Conservation (phyloP, 2,329 filamentous ascomycete species). For the Talaromyces sp. region DNA sequence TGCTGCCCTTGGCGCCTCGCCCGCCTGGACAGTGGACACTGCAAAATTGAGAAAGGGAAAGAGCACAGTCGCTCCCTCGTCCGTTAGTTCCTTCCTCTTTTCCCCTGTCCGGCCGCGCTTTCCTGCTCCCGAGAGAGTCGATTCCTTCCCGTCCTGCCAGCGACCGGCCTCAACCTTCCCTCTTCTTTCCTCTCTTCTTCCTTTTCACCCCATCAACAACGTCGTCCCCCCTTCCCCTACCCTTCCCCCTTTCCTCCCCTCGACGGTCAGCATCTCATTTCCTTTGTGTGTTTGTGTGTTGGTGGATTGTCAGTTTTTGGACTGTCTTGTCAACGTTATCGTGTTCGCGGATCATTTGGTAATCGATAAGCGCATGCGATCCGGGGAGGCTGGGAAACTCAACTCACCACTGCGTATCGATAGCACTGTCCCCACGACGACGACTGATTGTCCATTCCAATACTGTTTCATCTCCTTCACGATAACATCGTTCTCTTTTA, state of each 20-base stretch:
- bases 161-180: neutral
- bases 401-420: slow-evolving; percentile 1
- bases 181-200: slow-evolving; percentile 13
- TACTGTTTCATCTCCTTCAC: slow-evolving; percentile 15
- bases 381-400: slow-evolving; percentile 14
- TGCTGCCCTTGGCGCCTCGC: neutral
- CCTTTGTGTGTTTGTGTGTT: slow-evolving; percentile 16
- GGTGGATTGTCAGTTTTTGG: slow-evolving; percentile 7
- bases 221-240: slow-evolving; percentile 18
- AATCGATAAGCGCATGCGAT: slow-evolving; percentile 18
- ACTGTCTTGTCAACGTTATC: slow-evolving; percentile 10
- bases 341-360: slow-evolving; percentile 15
- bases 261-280: slow-evolving; percentile 17
- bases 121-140: slow-evolving; percentile 7
- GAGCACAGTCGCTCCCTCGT: neutral
- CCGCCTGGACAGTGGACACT: neutral
- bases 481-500: slow-evolving; percentile 12
- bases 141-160: slow-evolving; percentile 4
- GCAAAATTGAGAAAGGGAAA: neutral
- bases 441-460: slow-evolving; percentile 15
- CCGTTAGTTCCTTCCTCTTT: slow-evolving; percentile 9
- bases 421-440: slow-evolving; percentile 8
- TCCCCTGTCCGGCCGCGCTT: slow-evolving; percentile 1
- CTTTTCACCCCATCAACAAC: slow-evolving; percentile 14
- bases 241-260: slow-evolving; percentile 19